Percentiles rank a stretch among this genome's conserved stretches.
Evolutionary conservation across 371 early-diverging fungal species (phyloP).

Genomic region (Parasitella parasitica): DNA sequence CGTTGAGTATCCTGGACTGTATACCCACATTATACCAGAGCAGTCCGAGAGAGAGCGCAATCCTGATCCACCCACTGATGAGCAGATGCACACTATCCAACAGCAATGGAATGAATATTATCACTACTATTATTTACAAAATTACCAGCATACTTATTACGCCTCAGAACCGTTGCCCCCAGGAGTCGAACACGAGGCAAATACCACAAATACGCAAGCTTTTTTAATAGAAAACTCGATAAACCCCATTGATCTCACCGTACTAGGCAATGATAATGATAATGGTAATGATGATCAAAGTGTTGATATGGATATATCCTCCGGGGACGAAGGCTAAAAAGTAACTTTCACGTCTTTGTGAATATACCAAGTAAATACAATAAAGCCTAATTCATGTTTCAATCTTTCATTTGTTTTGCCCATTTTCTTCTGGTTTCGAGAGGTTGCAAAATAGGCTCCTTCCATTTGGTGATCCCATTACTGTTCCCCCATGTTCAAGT

Average conservation of each 20-base stretch:
- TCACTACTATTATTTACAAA: background rate
- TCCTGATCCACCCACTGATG: background rate
- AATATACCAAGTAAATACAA: background rate
- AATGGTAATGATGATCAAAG: background rate
- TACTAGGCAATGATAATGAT: background rate
- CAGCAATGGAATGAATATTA: background rate
- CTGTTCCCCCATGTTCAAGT: no score
- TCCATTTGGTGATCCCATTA: no score
- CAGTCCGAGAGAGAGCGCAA: no score
- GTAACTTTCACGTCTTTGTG: background rate
- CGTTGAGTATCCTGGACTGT: background rate
- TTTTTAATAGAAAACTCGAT: no score
- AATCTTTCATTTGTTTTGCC: no score
- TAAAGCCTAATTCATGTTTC: no score
- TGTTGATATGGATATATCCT: constrained; percentile 13
- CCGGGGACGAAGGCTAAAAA: constrained; percentile 6
- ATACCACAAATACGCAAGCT: background rate
- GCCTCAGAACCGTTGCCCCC: background rate
- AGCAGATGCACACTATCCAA: background rate
- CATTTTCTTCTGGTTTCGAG: no score
- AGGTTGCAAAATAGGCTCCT: no score
- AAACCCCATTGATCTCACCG: background rate
- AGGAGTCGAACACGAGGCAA: background rate
- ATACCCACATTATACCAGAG: no score
- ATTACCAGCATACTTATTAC: background rate